phyloP scores from a whole-genome alignment of 306 rosid genomes.

The Prunus dulcis region DNA sequence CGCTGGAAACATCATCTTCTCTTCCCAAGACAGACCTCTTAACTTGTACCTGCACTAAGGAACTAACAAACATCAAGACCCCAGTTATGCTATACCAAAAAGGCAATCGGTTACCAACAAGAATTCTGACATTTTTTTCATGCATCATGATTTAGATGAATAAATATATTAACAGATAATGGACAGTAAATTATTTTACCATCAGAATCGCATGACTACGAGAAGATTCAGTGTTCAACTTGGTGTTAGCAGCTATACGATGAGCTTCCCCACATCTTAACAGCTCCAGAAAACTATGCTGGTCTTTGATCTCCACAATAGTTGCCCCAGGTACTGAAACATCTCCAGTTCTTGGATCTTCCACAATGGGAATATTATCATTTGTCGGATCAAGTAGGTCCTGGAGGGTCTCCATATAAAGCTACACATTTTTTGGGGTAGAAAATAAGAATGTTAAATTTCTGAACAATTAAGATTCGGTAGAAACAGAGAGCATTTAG shows the following conservation, averaged over 20 bases:
- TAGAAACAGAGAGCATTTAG: constrained; percentile 17
- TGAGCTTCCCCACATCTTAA: constrained; percentile 87
- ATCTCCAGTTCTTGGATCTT: constrained; percentile 91
- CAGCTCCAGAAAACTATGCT: constrained; percentile 67
- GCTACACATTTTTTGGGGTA: constrained; percentile 42
- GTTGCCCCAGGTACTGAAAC: constrained; percentile 86
- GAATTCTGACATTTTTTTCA: constrained; percentile 8
- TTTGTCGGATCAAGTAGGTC: constrained; percentile 87
- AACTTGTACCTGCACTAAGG: constrained; percentile 69
- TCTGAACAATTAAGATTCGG: constrained; percentile 12
- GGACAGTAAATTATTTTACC: constrained; percentile 52
- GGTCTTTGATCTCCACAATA: constrained; percentile 78
- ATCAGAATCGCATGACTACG: constrained; percentile 95
- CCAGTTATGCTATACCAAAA: constrained; percentile 16
- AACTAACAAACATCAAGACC: constrained; percentile 32
- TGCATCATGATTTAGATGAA: neutral
- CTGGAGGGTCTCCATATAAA: constrained; percentile 92
- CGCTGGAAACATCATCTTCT: constrained; percentile 54
- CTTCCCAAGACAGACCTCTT: constrained; percentile 69
- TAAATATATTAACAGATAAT: constrained; percentile 5
- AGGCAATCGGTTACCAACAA: neutral
- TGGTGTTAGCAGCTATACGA: constrained; percentile 90
- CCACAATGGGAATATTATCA: constrained; percentile 89
- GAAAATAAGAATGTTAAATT: constrained; percentile 16
- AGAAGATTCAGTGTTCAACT: constrained; percentile 90